A percentile compares a stretch with the other conserved stretches of the same genome.
phyloP scores from a whole-genome alignment of 2,329 filamentous ascomycete species.

The Raffaelea deltoideospora region DNA sequence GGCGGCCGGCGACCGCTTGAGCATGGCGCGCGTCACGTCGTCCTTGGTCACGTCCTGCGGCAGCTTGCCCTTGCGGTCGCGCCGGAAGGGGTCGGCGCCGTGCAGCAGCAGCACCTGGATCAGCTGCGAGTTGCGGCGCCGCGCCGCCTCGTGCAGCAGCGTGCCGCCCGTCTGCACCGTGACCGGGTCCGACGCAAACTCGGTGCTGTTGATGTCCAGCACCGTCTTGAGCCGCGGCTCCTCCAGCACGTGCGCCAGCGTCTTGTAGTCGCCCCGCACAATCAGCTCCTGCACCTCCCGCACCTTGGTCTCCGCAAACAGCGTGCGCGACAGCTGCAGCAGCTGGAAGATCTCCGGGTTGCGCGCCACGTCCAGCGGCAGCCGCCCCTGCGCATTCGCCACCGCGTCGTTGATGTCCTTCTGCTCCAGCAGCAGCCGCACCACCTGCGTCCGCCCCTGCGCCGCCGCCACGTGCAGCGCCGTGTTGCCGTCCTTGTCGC shows the following conservation, averaged over 20 bases:
- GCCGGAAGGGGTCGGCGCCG: constrained; percentile 87
- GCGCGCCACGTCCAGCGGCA: constrained; percentile 75
- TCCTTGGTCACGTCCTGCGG: constrained; percentile 95
- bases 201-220: constrained; percentile 82
- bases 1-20: constrained; percentile 89
- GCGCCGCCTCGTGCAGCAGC: constrained; percentile 81
- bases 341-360: constrained; percentile 94
- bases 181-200: constrained; percentile 66
- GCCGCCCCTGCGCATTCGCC: constrained; percentile 68
- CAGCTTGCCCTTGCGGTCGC: constrained; percentile 88
- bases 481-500: constrained; percentile 89
- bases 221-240: constrained; percentile 75
- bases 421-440: constrained; percentile 71
- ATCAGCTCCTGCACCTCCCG: constrained; percentile 73
- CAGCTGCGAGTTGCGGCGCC: constrained; percentile 71
- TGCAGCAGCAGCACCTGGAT: constrained; percentile 86
- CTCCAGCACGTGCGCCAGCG: constrained; percentile 64
- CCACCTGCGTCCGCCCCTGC: constrained; percentile 65
- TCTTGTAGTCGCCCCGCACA: constrained; percentile 55
- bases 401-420: constrained; percentile 77
- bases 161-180: constrained; percentile 80
- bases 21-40: constrained; percentile 69
- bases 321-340: constrained; percentile 74
- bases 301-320: constrained; percentile 79
- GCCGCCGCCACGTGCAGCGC: constrained; percentile 76